Base-by-base conservation (phyloP, 2,329 filamentous ascomycete genomes). In the Diatrype stigma region DNA sequence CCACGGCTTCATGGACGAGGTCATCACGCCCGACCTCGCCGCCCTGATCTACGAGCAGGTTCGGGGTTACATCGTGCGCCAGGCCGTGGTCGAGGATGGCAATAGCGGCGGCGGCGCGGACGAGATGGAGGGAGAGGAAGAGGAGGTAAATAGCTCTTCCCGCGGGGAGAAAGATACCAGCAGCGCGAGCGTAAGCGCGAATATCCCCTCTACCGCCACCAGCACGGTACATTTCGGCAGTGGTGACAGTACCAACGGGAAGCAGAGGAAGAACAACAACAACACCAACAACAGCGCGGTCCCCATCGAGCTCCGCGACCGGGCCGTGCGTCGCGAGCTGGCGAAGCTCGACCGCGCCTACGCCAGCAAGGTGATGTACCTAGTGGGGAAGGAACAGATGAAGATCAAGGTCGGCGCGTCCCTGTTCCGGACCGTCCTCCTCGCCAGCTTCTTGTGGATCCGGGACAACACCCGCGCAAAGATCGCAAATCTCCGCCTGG, bases 1-100 rank as follows among this genome's bases (percentile, higher is more conserved):
- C 12, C 84, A 90, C 60, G 87, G 87, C 1, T 91, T 87, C 65
- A 86, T 81, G 67, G 87, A 91, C 58, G 79, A 86, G 54, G 78
- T 89, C 26, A 76, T 90, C 44, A 85, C 80, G 0, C 80, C 80
- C 0, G 80, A 87, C 51, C 73, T 90, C 6, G 84, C 76, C 0
- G 69, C 73, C 1, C 63, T 86, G 2, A 76, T 89, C 28, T 78
- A 79, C 48, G 76, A 85, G 49, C 77, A 87, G 52, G 70, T 87
- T 21, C 73, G 76, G 30, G 63, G 71, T 7, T 80, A 74, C 51
- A 67, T 85, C 28, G 69, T 75, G 0, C 65, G 69, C 40, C 61
- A 66, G 44, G 58, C 67, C 40, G 56, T n/a, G n/a, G n/a, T 60
- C 46, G 4, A 37, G 4, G 50, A 45, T 42, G 8, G n/a, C n/a